These are phyloP conservation scores for Sphagnum fallax DNA, from an alignment of 228 moss, liverwort and hornwort genomes.

Conservation along the genomic window DNA sequence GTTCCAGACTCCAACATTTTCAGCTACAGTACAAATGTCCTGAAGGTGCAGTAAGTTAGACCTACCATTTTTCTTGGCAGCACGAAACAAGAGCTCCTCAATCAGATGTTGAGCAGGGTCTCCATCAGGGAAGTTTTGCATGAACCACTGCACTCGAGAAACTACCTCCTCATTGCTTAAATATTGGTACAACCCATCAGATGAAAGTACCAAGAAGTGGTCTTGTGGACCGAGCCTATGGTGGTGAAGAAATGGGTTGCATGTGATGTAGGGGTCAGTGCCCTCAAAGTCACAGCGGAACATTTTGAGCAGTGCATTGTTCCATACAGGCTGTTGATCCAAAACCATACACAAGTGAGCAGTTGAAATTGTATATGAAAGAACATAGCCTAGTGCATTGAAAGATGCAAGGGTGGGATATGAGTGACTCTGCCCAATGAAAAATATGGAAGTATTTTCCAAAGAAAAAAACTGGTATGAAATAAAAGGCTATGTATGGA, in stretches of 20 bases:
- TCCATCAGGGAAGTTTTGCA: conserved; percentile 96
- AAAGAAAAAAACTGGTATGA: neutral
- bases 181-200: conserved; percentile 97
- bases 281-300: conserved; percentile 95
- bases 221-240: conserved; percentile 93
- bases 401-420: too few relatives aligned
- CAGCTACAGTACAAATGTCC: neutral
- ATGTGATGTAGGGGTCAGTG: conserved; percentile 80
- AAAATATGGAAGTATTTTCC: neutral
- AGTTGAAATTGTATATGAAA: too few relatives aligned
- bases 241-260: conserved; percentile 85
- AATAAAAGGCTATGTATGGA: too few relatives aligned
- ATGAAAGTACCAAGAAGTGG: conserved; percentile 97
- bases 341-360: conserved; percentile 16
- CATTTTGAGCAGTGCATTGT: conserved; percentile 97
- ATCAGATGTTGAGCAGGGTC: conserved; percentile 98
- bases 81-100: conserved; percentile 96
- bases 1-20: too few relatives aligned
- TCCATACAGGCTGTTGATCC: conserved; percentile 87
- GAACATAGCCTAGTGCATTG: too few relatives aligned
- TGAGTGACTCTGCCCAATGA: too few relatives aligned
- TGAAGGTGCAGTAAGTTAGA: neutral
- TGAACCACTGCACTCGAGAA: conserved; percentile 93
- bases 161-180: conserved; percentile 98
- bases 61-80: conserved; percentile 96